phyloP scores from a whole-genome alignment of 1,139 yeast genomes.

The Starmera stellimalicola region DNA sequence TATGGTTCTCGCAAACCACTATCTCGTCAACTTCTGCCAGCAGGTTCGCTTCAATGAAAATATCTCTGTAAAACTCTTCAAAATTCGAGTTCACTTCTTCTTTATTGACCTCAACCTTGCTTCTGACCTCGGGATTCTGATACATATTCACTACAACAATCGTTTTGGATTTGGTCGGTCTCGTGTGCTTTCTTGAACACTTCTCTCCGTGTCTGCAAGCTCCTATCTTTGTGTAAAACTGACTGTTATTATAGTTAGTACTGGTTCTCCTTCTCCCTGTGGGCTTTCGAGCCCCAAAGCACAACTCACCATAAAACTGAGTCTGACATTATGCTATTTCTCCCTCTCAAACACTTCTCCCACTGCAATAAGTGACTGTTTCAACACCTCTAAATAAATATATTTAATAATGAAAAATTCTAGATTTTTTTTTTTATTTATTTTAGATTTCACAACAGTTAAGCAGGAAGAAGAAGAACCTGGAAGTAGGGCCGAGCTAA shows the following conservation, averaged over 20 bases:
- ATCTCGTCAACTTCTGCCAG: constrained; percentile 54
- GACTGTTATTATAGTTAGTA: constrained; percentile 16
- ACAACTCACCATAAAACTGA: constrained; percentile 11
- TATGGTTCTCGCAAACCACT: constrained; percentile 76
- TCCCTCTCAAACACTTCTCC: too few species aligned
- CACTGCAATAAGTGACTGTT: too few species aligned
- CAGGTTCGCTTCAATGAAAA: constrained; percentile 56
- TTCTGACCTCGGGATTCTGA: constrained; percentile 43
- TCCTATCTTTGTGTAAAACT: constrained; percentile 76
- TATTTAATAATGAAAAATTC: not conserved
- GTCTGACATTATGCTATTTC: constrained; percentile 3
- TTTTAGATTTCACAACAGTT: not conserved
- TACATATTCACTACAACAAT: constrained; percentile 62
- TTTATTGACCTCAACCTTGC: constrained; percentile 17
- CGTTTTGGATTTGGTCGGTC: constrained; percentile 61
- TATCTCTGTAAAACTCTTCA: constrained; percentile 63
- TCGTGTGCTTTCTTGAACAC: constrained; percentile 69
- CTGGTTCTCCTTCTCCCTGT: not conserved
- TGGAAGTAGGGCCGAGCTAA: constrained; percentile 25
- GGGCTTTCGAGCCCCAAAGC: too few species aligned
- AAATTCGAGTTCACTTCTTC: constrained; percentile 42
- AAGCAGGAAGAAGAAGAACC: constrained; percentile 6
- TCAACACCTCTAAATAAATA: too few species aligned
- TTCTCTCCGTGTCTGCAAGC: constrained; percentile 92
- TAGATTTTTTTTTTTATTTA: not conserved